Evolutionary conservation across 2,329 filamentous ascomycete genomes (phyloP).

Genomic region (Bipolaris victoriae): DNA sequence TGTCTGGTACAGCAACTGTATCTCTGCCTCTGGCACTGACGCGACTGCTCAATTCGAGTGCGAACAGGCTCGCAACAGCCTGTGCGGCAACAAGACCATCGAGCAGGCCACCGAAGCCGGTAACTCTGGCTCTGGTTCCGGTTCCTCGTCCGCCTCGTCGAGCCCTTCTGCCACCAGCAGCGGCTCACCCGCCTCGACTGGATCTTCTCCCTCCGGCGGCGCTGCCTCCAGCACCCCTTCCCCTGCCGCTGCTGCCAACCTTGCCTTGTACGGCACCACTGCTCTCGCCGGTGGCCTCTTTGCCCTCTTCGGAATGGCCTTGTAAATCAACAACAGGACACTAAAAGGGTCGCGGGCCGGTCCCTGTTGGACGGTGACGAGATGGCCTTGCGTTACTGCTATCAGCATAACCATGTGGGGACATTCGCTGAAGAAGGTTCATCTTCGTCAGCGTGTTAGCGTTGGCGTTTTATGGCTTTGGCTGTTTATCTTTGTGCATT

Average conservation of each 20-base stretch:
- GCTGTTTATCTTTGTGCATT: conserved; percentile 24
- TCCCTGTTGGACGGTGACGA: conserved; percentile 36
- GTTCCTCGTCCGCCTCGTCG: conserved; percentile 37
- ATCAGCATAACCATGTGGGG: conserved; percentile 19
- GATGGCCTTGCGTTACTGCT: conserved; percentile 25
- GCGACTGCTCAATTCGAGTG: conserved; percentile 53
- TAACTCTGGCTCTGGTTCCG: conserved; percentile 27
- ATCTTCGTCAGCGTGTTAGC: conserved; percentile 34
- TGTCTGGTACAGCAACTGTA: conserved; percentile 55
- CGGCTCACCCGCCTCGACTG: conserved; percentile 35
- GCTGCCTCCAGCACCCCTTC: conserved; percentile 18
- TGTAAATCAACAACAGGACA: conserved; percentile 53
- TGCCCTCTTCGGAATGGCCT: conserved; percentile 62
- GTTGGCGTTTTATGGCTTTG: conserved; percentile 33
- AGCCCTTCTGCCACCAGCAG: conserved; percentile 29
- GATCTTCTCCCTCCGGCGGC: conserved; percentile 34
- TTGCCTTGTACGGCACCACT: conserved; percentile 58
- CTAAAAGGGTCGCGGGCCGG: conserved; percentile 31
- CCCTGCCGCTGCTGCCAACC: conserved; percentile 54
- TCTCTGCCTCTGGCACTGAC: conserved; percentile 49
- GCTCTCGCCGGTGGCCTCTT: conserved; percentile 61
- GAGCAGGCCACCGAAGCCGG: conserved; percentile 22
- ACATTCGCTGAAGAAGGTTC: conserved; percentile 20
- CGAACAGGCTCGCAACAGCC: conserved; percentile 45
- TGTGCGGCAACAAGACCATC: conserved; percentile 60